Evolutionary conservation across 352 stramenopile species (phyloP).

Genomic region (Phytophthora ohioensis): DNA sequence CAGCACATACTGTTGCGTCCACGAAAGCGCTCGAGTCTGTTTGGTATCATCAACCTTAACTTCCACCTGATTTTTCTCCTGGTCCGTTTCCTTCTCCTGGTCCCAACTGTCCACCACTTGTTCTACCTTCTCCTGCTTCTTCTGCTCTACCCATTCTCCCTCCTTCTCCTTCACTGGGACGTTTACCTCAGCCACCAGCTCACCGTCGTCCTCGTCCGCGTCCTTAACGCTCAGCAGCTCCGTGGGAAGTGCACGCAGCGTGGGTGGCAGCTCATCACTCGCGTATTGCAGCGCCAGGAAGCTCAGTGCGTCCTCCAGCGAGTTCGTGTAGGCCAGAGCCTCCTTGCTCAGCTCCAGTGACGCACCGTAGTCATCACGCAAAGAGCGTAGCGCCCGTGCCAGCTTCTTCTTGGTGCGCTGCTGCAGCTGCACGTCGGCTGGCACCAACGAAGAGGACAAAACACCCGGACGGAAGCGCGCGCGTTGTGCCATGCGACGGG

Average conservation of each 20-base stretch:
- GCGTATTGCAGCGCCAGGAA: conserved; percentile 69
- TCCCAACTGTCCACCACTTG: conserved; percentile 1
- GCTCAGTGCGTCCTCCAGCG: conserved; percentile 69
- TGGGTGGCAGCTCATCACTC: conserved; percentile 61
- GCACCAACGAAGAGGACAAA: conserved; percentile 12
- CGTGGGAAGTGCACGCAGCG: conserved; percentile 48
- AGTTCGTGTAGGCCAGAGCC: conserved; percentile 68
- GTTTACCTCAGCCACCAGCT: conserved; percentile 49
- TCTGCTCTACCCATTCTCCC: background rate
- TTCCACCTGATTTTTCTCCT: conserved; percentile 26
- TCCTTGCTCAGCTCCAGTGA: conserved; percentile 40
- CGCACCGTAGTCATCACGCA: conserved; percentile 66
- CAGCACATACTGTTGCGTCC: conserved; percentile 81
- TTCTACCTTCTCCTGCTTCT: conserved; percentile 9
- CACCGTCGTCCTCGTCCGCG: conserved; percentile 28
- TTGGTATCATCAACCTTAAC: conserved; percentile 14
- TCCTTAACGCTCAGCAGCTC: conserved; percentile 10
- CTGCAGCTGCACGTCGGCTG: conserved; percentile 52
- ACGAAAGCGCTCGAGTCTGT: conserved; percentile 56
- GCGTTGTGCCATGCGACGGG: conserved; percentile 44
- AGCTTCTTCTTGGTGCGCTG: conserved; percentile 70
- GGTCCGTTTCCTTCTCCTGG: conserved; percentile 5
- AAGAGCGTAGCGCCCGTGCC: conserved; percentile 45
- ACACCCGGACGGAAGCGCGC: conserved; percentile 62
- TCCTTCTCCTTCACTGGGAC: conserved; percentile 6